Percentiles rank a stretch among this genome's conserved stretches.
phyloP scores from a whole-genome alignment of 257 asterid genomes.

The Solanum rostratum region DNA sequence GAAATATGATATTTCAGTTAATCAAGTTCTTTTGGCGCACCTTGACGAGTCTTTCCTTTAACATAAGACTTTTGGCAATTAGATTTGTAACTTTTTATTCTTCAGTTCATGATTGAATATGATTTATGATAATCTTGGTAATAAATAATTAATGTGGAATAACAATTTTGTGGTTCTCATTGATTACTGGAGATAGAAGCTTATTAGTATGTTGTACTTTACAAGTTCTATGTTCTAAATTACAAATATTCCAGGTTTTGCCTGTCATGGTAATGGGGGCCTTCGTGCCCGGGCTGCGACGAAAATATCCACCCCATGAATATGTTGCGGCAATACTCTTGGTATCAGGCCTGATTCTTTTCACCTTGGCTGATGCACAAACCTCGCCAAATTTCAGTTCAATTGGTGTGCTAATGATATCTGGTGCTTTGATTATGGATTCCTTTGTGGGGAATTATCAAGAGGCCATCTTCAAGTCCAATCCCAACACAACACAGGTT shows the following conservation, averaged over 20 bases:
- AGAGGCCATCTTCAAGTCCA: slow-evolving; percentile 84
- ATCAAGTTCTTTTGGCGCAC: background rate
- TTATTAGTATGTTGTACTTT: background rate
- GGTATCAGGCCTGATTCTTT: slow-evolving; percentile 73
- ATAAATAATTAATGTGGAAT: background rate
- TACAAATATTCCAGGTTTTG: slow-evolving; percentile 42
- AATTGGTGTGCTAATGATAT: slow-evolving; percentile 74
- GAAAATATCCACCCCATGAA: slow-evolving; percentile 79
- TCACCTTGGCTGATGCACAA: slow-evolving; percentile 89
- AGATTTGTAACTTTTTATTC: background rate
- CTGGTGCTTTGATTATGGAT: slow-evolving; percentile 79
- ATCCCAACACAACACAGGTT: slow-evolving; percentile 86
- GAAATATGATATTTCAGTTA: background rate
- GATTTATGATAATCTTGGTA: background rate
- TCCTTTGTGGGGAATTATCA: slow-evolving; percentile 80
- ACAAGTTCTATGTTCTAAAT: background rate
- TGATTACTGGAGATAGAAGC: background rate
- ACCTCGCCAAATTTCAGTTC: slow-evolving; percentile 80
- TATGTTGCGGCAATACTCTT: slow-evolving; percentile 73
- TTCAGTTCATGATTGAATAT: background rate
- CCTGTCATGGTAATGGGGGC: slow-evolving; percentile 98
- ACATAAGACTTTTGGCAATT: background rate
- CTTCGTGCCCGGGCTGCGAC: slow-evolving; percentile 82
- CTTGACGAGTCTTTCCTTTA: background rate
- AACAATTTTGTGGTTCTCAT: background rate